A percentile compares a stretch with the other conserved stretches of the same genome.
Evolutionary conservation across 768 basidiomycete species (phyloP).

Genomic region (Collybiopsis luxurians): DNA sequence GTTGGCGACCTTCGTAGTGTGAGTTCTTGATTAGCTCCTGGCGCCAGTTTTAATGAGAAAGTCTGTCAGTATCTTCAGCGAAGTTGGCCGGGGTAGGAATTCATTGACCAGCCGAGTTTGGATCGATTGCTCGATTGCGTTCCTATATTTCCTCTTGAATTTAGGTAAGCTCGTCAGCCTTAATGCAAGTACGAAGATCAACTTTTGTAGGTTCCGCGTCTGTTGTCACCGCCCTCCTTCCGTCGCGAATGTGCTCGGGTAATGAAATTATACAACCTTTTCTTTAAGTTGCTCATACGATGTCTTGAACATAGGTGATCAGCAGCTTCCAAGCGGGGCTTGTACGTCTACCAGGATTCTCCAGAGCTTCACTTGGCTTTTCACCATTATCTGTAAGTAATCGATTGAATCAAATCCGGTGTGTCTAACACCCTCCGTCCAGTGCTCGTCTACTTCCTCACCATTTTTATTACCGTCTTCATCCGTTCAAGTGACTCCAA

Average conservation of each 20-base stretch:
- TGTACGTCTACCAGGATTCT: constrained; percentile 58
- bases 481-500: constrained; percentile 41
- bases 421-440: constrained; percentile 4
- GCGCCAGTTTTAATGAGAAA: neutral
- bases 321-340: constrained; percentile 12
- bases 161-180: constrained; percentile 43
- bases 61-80: constrained; percentile 49
- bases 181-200: neutral
- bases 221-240: constrained; percentile 40
- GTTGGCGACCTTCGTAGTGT: constrained; percentile 58
- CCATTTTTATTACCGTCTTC: constrained; percentile 42
- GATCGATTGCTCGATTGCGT: constrained; percentile 68
- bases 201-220: constrained; percentile 48
- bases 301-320: neutral
- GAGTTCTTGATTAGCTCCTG: constrained; percentile 19
- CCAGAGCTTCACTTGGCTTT: constrained; percentile 60
- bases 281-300: neutral
- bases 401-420: neutral
- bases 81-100: constrained; percentile 45
- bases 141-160: constrained; percentile 54
- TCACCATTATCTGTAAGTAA: constrained; percentile 37
- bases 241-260: constrained; percentile 33
- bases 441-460: constrained; percentile 62
- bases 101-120: constrained; percentile 59
- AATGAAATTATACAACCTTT: constrained; percentile 15